Conservation (phyloP, 148 eudicot species). For the Nyssa sinensis region DNA sequence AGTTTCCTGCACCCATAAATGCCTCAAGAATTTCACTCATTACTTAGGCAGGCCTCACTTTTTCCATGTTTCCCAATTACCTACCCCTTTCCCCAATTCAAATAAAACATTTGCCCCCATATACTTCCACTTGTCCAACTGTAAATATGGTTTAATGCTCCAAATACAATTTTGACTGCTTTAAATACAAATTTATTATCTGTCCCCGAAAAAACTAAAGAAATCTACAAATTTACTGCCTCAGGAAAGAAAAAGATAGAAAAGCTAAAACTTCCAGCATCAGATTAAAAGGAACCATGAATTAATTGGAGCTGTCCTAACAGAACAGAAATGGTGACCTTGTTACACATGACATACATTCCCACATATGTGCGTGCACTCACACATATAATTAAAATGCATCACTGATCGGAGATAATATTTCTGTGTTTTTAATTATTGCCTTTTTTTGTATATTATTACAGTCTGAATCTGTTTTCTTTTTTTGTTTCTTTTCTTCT, state of each 20-base stretch:
- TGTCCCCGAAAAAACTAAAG: too few species aligned
- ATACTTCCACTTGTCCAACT: neutral
- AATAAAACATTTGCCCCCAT: neutral
- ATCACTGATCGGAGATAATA: neutral
- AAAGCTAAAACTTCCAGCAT: neutral
- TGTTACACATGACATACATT: too few species aligned
- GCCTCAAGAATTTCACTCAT: too few species aligned
- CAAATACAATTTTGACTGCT: neutral
- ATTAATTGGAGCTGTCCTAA: neutral
- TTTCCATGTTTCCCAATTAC: neutral
- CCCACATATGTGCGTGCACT: too few species aligned
- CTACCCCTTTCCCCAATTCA: neutral
- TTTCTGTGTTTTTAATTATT: neutral
- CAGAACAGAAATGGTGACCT: neutral
- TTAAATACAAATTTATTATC: too few species aligned
- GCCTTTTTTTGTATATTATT: too few species aligned
- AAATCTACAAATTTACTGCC: neutral
- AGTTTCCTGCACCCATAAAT: neutral
- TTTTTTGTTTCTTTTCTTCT: too few species aligned
- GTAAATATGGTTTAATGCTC: neutral
- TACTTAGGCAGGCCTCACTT: neutral
- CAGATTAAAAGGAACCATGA: too few species aligned
- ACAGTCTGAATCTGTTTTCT: neutral
- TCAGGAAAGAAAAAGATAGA: neutral
- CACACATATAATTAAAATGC: too few species aligned